A percentile compares a stretch with the other conserved stretches of the same genome.
Evolutionary conservation across 192 early-diverging fungal genomes (phyloP).

Genomic region (Backusella morwellensis): DNA sequence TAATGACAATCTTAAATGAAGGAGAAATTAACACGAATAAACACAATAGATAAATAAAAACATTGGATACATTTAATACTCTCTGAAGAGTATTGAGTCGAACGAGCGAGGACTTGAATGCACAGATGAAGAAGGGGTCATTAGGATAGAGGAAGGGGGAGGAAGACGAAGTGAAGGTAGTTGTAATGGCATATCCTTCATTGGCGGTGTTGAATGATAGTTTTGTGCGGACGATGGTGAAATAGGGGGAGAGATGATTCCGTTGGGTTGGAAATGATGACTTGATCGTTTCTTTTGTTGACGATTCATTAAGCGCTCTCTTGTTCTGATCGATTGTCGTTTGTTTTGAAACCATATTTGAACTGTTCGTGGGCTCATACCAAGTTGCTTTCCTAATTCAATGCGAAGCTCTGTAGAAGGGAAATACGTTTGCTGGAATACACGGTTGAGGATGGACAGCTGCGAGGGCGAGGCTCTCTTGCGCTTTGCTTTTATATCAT

Average conservation of each 20-base stretch:
- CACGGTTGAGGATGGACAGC: constrained; percentile 50
- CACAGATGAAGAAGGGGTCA: constrained; percentile 13
- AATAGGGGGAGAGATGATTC: constrained; percentile 1
- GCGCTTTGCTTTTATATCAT: constrained; percentile 30
- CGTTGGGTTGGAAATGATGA: neutral
- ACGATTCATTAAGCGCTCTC: neutral
- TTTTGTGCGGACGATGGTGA: neutral
- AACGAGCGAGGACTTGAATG: constrained; percentile 17
- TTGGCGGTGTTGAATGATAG: neutral
- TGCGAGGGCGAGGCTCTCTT: constrained; percentile 54
- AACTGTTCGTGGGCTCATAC: constrained; percentile 82
- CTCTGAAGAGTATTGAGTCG: constrained; percentile 17
- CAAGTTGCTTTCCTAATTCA: constrained; percentile 61
- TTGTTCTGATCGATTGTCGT: constrained; percentile 51
- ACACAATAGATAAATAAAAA: neutral
- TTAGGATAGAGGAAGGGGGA: neutral
- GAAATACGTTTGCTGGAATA: constrained; percentile 66
- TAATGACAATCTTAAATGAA: neutral
- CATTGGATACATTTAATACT: constrained; percentile 1
- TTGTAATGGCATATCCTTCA: neutral
- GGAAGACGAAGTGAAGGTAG: constrained; percentile 15
- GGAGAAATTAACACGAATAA: constrained; percentile 4
- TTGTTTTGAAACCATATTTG: constrained; percentile 96
- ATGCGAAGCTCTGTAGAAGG: constrained; percentile 74
- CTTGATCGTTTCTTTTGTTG: neutral